Conservation (phyloP, 1,284 basidiomycete species). For the Tetrapyrgos nigripes region DNA sequence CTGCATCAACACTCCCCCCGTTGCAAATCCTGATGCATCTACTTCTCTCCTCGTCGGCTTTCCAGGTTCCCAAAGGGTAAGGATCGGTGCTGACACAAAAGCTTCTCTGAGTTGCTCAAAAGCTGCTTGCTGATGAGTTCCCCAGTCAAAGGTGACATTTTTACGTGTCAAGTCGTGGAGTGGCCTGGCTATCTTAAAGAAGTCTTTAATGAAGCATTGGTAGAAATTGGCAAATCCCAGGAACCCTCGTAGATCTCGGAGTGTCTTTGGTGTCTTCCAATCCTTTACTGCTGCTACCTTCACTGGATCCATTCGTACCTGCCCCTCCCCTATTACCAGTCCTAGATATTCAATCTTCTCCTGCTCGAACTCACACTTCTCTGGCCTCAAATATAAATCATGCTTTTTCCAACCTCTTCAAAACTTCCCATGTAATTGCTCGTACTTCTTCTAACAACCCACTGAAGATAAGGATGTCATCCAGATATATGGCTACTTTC, state of each 20-base stretch:
- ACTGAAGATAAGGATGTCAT: constrained; percentile 16
- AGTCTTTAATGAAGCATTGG: too few species aligned
- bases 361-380: constrained; percentile 13
- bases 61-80: constrained; percentile 17
- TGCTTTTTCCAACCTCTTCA: background rate
- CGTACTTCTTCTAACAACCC: background rate
- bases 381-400: background rate
- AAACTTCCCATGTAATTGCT: background rate
- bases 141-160: constrained; percentile 27
- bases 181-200: too few species aligned
- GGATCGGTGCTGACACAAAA: constrained; percentile 14
- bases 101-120: constrained; percentile 17
- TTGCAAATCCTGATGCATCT: constrained; percentile 22
- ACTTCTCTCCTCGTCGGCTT: constrained; percentile 41
- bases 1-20: too few species aligned
- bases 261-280: background rate
- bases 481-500: constrained; percentile 39
- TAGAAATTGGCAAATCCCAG: too few species aligned
- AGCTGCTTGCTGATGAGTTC: constrained; percentile 3
- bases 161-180: constrained; percentile 33
- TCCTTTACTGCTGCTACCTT: background rate
- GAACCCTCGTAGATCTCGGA: too few species aligned
- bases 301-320: constrained; percentile 39
- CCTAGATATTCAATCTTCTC: too few species aligned
- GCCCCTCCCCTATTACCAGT: constrained; percentile 34